Base-by-base conservation (phyloP, 208 protist species). In the Naegleria fowleri region DNA sequence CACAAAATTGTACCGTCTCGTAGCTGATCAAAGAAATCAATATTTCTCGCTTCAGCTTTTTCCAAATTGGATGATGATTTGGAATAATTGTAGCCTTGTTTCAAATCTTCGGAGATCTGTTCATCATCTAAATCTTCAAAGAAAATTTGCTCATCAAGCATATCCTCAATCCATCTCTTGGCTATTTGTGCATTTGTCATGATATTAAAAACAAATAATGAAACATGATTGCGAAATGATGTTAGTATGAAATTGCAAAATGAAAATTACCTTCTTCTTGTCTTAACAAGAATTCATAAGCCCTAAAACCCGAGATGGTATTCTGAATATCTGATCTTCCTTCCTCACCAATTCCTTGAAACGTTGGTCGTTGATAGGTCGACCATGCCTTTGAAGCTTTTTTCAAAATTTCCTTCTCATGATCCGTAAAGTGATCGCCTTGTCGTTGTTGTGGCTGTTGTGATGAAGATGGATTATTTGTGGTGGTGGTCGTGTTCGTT, bases 21-120 rank as follows among this genome's bases (percentile, higher is more conserved):
- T 38, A 88, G 58, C 38, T 88, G 85, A 88, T 88, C 41, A n/a
- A 88, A 58, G 55, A 88, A 88, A 36, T 79, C 67, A 13, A 79
- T 13, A 36, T 79, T 79, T 36, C 67, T 29, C 0, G 67, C 67
- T 33, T 79, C 67, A 36, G 29, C 67, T 9, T 79, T 79, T 36
- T 79, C 67, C 7, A 13, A 7, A n/a, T 79, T 79, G 19, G 16
- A 36, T 79, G 67, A 79, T 36, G 29, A 29, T 36, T 7, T 36
- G 19, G 16, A 36, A 36, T 79, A 79, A 79, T 29, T 79, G 25
- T 79, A 79, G 67, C 67, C 67, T 79, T 79, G 16, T 36, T 29
- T 79, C 16, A 79, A 36, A 0, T 79, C 67, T 79, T 79, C 67
- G 6, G 67, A 36, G n/a, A 79, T 25, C 7, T 88, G 41, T 25